Conservation (phyloP, 2,329 filamentous ascomycete genomes). For the Cladosporium cucumerinum region DNA sequence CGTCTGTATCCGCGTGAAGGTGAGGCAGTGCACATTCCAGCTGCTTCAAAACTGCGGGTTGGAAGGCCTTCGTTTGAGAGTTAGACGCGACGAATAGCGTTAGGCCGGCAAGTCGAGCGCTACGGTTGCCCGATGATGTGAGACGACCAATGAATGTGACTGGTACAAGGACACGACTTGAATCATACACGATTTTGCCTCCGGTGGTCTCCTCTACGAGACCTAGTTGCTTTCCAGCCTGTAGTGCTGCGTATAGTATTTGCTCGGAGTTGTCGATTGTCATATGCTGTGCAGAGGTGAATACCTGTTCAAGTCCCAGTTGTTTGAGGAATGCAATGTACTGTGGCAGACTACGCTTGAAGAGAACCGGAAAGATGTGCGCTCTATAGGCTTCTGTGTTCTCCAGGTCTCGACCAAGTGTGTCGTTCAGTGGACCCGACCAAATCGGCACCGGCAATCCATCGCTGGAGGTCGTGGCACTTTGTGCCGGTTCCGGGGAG, state of each 20-base stretch:
- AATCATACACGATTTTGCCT: conserved; percentile 21
- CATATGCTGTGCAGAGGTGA: conserved; percentile 16
- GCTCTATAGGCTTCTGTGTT: conserved; percentile 41
- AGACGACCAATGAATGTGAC: conserved; percentile 42
- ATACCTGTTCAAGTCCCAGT: conserved; percentile 36
- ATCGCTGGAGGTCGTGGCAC: neutral
- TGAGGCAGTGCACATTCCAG: conserved; percentile 53
- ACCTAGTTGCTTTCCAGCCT: conserved; percentile 47
- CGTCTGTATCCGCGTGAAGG: conserved; percentile 74
- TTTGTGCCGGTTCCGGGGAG: neutral
- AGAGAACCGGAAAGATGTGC: conserved; percentile 48
- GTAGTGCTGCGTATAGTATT: conserved; percentile 38
- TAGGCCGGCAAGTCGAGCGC: conserved; percentile 73
- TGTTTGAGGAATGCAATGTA: conserved; percentile 41
- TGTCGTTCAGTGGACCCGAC: conserved; percentile 24
- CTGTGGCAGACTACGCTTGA: conserved; percentile 39
- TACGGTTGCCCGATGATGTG: conserved; percentile 36
- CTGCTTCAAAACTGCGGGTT: conserved; percentile 57
- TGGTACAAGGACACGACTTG: conserved; percentile 51
- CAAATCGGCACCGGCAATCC: conserved; percentile 19
- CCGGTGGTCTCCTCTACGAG: conserved; percentile 39
- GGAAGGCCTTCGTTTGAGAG: conserved; percentile 70
- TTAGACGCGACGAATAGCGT: conserved; percentile 75
- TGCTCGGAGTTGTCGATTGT: conserved; percentile 7
- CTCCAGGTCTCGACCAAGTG: conserved; percentile 32